Base-by-base conservation (phyloP, 2,329 filamentous ascomycete species). In the Helicocarpus griseus region DNA sequence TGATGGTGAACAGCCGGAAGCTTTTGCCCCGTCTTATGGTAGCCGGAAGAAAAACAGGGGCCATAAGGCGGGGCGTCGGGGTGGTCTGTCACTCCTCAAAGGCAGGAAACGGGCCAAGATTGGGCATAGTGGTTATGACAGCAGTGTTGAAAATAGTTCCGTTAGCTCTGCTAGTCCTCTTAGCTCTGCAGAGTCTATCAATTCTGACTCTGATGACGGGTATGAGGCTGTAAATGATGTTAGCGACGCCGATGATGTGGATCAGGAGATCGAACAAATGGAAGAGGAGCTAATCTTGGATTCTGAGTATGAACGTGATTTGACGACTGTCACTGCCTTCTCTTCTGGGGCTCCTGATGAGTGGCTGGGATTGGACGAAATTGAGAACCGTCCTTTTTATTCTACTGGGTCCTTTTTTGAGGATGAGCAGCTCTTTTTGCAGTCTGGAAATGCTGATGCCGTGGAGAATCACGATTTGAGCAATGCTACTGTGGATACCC, bases 141-240 rank as follows among this genome's bases (percentile, higher is more conserved):
- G 52, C 26, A 49, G 45, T 22, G 53, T 39, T 4, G 50, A 51
- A 17, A 48, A 52, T 13, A 44, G 40, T 22, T 50, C 51, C 21
- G 49, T 55, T 17, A 56, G 52, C 31, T 56, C 54, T 31, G 54
- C 55, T 33, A 57, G 54, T 14, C 50, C 53, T 36, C 51, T 55
- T 33, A 53, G 49, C n/a, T 53, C 52, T 11, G 51, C 29, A 9
- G 52, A 33, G n/a, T 51, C 49, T 26, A 19, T 39, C 13, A 35
- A 47, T 41, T 31, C 31, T 31, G 54, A 58, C 29, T 65, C 65
- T 7, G 65, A 65, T 21, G 68, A 63, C 56, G 81, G 84, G 54
- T 86, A 89, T 61, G 81, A 78, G 49, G 84, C 51, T 89, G 84
- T 94, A 54, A 86, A 91, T 63, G 81, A 89, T 48, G 85, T 94